phyloP scores from a whole-genome alignment of 441 rosid species.

The Euphorbia celastroides region DNA sequence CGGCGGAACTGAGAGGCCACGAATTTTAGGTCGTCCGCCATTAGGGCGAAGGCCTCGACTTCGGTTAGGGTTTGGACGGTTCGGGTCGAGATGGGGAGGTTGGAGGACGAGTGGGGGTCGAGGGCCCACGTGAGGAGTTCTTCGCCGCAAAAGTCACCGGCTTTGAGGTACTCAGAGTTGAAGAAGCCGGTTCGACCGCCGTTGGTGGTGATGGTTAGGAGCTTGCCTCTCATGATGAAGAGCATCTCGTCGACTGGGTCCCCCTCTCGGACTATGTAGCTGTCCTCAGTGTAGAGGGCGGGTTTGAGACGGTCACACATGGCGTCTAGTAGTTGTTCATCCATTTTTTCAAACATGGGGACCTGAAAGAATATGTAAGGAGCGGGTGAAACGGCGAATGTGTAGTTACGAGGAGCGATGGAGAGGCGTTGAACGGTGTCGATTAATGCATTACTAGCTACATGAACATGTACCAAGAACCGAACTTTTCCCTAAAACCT shows the following conservation, averaged over 20 bases:
- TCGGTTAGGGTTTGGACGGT: slow-evolving; percentile 52
- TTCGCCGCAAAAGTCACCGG: slow-evolving; percentile 77
- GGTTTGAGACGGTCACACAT: slow-evolving; percentile 73
- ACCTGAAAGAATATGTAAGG: slow-evolving; percentile 33
- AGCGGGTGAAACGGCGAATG: slow-evolving; percentile 7
- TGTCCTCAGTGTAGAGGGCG: slow-evolving; percentile 33
- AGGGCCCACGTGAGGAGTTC: slow-evolving; percentile 74
- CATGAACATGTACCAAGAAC: too few relatives aligned
- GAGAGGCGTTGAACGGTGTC: background rate
- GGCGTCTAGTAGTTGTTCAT: slow-evolving; percentile 59
- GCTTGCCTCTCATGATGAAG: slow-evolving; percentile 63
- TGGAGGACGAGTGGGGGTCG: slow-evolving; percentile 41
- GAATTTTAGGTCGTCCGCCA: slow-evolving; percentile 61
- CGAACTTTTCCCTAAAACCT: too few relatives aligned
- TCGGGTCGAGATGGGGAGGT: slow-evolving; percentile 61
- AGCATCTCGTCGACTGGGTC: slow-evolving; percentile 76
- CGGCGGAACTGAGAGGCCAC: slow-evolving; percentile 65
- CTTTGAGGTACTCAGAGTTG: slow-evolving; percentile 50
- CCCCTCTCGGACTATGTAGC: slow-evolving; percentile 61
- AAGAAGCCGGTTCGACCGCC: slow-evolving; percentile 81
- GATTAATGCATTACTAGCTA: too few relatives aligned
- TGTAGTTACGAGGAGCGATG: background rate
- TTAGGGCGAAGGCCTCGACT: slow-evolving; percentile 65
- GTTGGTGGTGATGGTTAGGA: slow-evolving; percentile 63
- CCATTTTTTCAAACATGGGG: slow-evolving; percentile 67